Percentiles rank a stretch among this genome's conserved stretches.
Conservation (phyloP, 805 yeast species). For the Saccharomyces paradoxus region DNA sequence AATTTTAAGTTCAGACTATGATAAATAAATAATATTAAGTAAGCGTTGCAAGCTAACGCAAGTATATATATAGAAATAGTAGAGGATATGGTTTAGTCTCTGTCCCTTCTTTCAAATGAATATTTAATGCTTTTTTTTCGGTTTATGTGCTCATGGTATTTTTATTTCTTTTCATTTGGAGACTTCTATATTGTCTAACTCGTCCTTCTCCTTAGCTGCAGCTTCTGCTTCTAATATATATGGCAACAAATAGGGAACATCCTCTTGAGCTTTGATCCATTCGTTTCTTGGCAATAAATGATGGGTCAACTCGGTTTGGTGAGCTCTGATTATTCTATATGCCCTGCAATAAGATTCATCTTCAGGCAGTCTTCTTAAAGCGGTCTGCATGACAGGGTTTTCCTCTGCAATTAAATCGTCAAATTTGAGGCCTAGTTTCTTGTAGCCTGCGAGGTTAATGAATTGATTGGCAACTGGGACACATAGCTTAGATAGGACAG, state of each 20-base stretch:
- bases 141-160: neutral
- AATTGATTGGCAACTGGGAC: constrained; percentile 75
- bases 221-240: constrained; percentile 90
- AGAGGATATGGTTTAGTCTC: neutral
- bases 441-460: constrained; percentile 76
- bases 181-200: constrained; percentile 68
- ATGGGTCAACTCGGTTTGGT: constrained; percentile 77
- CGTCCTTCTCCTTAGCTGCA: constrained; percentile 79
- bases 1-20: constrained; percentile 33
- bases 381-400: constrained; percentile 76
- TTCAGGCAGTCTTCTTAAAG: constrained; percentile 77
- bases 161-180: constrained; percentile 9
- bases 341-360: constrained; percentile 83
- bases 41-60: neutral
- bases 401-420: constrained; percentile 88
- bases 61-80: neutral
- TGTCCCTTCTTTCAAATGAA: neutral
- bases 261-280: constrained; percentile 73
- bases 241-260: constrained; percentile 75
- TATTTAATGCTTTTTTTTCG: neutral
- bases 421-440: constrained; percentile 85
- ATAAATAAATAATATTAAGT: constrained; percentile 12
- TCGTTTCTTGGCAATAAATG: constrained; percentile 76
- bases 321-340: constrained; percentile 86
- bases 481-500: constrained; percentile 64